Base-by-base conservation (phyloP, 192 early-diverging fungal genomes). In the Funneliformis mosseae region DNA sequence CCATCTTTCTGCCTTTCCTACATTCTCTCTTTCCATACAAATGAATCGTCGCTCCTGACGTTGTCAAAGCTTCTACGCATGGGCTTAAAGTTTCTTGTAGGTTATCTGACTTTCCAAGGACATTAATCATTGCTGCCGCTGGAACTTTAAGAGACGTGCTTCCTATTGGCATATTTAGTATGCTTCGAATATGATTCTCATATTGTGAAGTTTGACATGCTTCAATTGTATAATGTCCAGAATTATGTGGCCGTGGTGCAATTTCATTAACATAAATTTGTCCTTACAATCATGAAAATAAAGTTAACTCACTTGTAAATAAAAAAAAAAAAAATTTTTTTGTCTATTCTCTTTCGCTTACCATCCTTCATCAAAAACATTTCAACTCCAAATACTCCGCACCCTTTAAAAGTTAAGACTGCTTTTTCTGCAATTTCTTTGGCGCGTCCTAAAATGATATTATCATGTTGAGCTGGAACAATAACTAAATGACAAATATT, bases 151-250 rank as follows among this genome's bases (percentile, higher is more conserved):
- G 88, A 41, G 83, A 87, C 4, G 96, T 92, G 42, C 89, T 91
- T 63, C 97, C 97, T 11, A 99, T 89, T 9, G 98, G 97, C 74
- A 97, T 85, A 69, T 95, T 96, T 8, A 96, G 88, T 46, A 99
- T 94, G 39, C 95, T 94, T 38, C 97, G 94, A 76, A 99, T 83
- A 81, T 96, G 94, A 86, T 96, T 94, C 81, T 99, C 98, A 83
- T 94, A 99, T 86, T 99, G 98, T 42, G 96, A 98, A 12, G 98
- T 99, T 81, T 95, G 87, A 83, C 96, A 98, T 1, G 97, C 97
- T 81, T 99, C 98, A 80, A 95, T 97, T 10, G 98, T 98, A 83
- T 98, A 98, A 83, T 99, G 98, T 82, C 98, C 98, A 73, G 97
- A 98, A 87, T 99, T 99, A 88, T 99, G 98, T 28, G 98, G 97